These are phyloP conservation scores for Scorias spongiosa DNA, from an alignment of 2,329 filamentous ascomycete species.

Conservation along the genomic window DNA sequence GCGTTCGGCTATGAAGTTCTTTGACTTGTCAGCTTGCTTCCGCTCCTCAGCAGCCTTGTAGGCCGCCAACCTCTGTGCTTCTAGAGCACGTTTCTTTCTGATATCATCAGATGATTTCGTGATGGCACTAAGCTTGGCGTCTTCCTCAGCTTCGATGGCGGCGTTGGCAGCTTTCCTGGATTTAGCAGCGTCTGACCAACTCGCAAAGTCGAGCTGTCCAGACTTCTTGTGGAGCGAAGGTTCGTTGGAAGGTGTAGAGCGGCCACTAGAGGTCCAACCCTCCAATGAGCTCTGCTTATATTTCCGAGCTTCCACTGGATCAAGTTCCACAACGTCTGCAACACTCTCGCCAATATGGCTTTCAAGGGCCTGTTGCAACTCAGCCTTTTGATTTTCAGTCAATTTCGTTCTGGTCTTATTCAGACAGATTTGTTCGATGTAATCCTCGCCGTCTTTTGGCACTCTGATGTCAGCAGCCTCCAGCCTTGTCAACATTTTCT, in stretches of 20 bases:
- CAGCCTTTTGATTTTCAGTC: conserved; percentile 67
- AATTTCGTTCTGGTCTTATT: conserved; percentile 59
- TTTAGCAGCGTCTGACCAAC: conserved; percentile 18
- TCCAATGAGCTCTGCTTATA: conserved; percentile 27
- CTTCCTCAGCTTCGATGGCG: conserved; percentile 15
- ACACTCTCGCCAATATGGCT: conserved; percentile 27
- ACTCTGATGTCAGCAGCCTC: conserved; percentile 62
- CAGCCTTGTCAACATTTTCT: conserved; percentile 71
- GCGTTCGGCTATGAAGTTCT: conserved; percentile 57
- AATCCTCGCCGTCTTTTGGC: conserved; percentile 41
- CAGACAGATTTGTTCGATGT: conserved; percentile 52
- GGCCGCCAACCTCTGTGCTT: not conserved
- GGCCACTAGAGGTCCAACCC: conserved; percentile 23
- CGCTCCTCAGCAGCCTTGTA: conserved; percentile 21
- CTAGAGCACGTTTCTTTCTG: conserved; percentile 5
- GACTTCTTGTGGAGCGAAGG: conserved; percentile 9
- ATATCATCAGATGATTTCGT: conserved; percentile 1
- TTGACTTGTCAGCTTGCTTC: conserved; percentile 21
- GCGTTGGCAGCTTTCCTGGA: conserved; percentile 41
- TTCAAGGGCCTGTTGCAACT: conserved; percentile 52
- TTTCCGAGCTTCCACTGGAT: conserved; percentile 15
- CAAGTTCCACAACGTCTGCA: conserved; percentile 7
- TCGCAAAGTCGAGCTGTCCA: conserved; percentile 20
- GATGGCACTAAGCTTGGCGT: not conserved
- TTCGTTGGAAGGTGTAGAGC: conserved; percentile 10